Base-by-base conservation (phyloP, 2,329 filamentous ascomycete species). In the Colletotrichum cordylinicola region DNA sequence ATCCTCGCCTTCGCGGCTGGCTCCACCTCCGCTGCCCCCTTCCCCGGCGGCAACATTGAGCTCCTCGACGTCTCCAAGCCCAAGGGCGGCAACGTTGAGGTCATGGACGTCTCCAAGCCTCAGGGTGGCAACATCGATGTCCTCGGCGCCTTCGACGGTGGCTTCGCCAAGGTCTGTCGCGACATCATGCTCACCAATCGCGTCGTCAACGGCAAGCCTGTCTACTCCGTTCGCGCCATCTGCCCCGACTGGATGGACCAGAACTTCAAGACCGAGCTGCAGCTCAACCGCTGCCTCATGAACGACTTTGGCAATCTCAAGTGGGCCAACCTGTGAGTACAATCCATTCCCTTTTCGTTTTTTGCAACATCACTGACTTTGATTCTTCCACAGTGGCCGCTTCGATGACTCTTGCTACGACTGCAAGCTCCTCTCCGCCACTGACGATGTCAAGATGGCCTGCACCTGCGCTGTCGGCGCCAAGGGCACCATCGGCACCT, bases 231-330 rank as follows among this genome's bases (percentile, higher is more conserved):
- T 39, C 55, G 72, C 52, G 72, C 73, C 29, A 58, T 65, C 21
- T 77, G 76, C 15, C 24, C 61, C 4, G 69, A 56, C 21, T 52
- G 61, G 16, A 60, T 73, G 35, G 74, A 68, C 21, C 48, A 60
- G 4, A 65, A 60, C 15, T 72, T 64, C 21, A 61, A 76, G 43
- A 70, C 73, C 9, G 43, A 39, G 6, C 58, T 74, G 24, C 73
- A 77, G 52, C 77, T 75, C 48, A 72, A 77, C 61, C 69, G 60
- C 43, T 77, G 77, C 62, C 37, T 77, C 43, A 62, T 62, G 65
- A 77, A 77, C 24, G 61, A 70, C 29, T 67, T 67, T 18, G 77
- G 77, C 31, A 43, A 74, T 15, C 37, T 72, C 55, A 66, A 43
- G 33, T 74, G 72, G 68, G 70, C 72, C 58, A 52, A 71, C 37